Evolutionary conservation across 169 alveolate genomes (phyloP).

Genomic region (Eimeria maxima): DNA sequence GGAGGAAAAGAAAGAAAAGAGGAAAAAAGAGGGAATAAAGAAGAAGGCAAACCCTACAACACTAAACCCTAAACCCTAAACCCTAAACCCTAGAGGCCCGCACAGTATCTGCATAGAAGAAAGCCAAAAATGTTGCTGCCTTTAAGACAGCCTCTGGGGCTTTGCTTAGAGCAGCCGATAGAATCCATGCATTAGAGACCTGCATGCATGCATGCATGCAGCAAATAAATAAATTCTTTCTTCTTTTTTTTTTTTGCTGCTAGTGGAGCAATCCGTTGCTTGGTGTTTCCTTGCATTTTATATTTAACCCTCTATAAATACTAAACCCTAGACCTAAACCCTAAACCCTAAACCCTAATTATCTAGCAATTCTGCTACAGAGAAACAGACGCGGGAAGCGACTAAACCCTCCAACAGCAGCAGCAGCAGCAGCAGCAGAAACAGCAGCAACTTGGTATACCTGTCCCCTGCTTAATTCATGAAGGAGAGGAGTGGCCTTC

Average conservation of each 20-base stretch:
- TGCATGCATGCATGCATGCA: no score
- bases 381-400: not conserved
- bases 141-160: not conserved
- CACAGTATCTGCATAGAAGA: not conserved
- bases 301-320: not conserved
- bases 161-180: not conserved
- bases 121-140: not conserved
- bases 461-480: not conserved
- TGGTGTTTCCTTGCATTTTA: no score
- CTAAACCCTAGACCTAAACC: conserved; percentile 22
- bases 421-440: not conserved
- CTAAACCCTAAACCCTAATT: conserved; percentile 43
- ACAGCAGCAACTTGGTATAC: not conserved
- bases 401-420: not conserved
- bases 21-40: not conserved
- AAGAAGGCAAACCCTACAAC: not conserved
- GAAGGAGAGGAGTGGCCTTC: not conserved
- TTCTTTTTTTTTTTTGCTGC: no score
- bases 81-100: not conserved
- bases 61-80: not conserved
- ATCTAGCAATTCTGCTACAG: no score
- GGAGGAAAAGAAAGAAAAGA: not conserved
- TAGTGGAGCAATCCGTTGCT: no score
- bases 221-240: no score
- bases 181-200: not conserved